phyloP scores from a whole-genome alignment of 2,329 filamentous ascomycete species.

The Pestalotiopsis sp. region DNA sequence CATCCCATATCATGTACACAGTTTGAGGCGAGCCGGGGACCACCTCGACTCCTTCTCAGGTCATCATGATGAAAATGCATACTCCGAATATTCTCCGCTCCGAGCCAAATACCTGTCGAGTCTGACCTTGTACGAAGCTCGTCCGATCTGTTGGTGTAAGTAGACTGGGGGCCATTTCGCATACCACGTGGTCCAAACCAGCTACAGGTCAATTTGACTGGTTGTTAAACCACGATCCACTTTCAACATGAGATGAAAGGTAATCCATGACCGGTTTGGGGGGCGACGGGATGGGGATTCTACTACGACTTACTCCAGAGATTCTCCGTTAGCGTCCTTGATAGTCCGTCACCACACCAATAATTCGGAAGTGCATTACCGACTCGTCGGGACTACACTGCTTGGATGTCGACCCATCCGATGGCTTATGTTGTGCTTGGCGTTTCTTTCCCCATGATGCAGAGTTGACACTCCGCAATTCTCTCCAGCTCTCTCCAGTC shows the following conservation, averaged over 20 bases:
- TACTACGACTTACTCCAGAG: neutral
- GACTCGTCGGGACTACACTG: neutral
- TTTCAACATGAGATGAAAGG: neutral
- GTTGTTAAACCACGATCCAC: neutral
- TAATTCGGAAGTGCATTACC: neutral
- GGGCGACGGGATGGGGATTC: neutral
- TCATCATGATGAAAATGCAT: neutral
- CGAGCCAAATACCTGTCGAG: too few relatives aligned
- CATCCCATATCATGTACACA: neutral
- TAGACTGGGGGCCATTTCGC: neutral
- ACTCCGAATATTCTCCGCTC: neutral
- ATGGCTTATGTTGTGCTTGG: neutral
- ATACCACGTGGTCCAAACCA: neutral
- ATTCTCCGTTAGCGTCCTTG: neutral
- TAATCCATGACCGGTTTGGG: neutral
- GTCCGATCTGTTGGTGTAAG: neutral
- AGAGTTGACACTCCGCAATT: neutral
- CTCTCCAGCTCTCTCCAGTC: neutral
- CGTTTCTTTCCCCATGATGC: neutral
- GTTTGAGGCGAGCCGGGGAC: neutral
- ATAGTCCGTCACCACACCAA: neutral
- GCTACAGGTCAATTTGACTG: neutral
- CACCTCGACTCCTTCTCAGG: neutral
- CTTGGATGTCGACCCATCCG: neutral
- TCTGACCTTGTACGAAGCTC: neutral